Conservation (phyloP, 352 stramenopile genomes). For the Achlya hypogyna region DNA sequence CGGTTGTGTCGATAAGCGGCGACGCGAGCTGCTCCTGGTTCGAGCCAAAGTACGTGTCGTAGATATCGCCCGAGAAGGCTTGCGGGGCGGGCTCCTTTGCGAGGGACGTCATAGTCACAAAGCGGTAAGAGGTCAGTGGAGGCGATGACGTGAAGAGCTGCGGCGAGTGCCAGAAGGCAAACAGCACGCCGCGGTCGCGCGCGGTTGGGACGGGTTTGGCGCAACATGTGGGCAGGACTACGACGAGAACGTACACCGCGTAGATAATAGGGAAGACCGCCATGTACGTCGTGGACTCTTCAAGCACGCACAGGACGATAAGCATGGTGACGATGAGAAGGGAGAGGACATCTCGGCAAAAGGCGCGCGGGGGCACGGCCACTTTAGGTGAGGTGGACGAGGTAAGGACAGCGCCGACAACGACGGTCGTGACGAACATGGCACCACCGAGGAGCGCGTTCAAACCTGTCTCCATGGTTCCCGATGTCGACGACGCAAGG, state of each 20-base stretch:
- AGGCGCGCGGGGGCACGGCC: conserved; percentile 52
- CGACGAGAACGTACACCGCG: neutral
- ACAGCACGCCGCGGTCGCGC: conserved; percentile 32
- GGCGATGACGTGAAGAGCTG: conserved; percentile 2
- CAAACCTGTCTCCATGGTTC: conserved; percentile 65
- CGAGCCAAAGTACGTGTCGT: conserved; percentile 16
- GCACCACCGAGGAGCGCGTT: conserved; percentile 91
- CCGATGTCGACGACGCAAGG: conserved; percentile 77
- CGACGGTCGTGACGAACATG: conserved; percentile 93
- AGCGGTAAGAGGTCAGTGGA: neutral
- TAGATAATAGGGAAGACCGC: neutral
- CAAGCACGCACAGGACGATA: conserved; percentile 32
- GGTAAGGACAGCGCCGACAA: conserved; percentile 85
- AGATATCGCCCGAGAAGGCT: conserved; percentile 21
- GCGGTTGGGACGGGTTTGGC: neutral
- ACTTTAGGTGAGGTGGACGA: conserved; percentile 30
- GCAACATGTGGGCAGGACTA: conserved; percentile 7
- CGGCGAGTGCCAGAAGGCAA: conserved; percentile 69
- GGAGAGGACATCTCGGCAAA: conserved; percentile 50
- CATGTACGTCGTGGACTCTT: neutral
- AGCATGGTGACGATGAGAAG: conserved; percentile 33
- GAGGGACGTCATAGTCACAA: conserved; percentile 4
- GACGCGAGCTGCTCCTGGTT: conserved; percentile 36
- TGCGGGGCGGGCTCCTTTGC: conserved; percentile 9
- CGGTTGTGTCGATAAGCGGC: conserved; percentile 35